Conservation (phyloP, 352 stramenopile genomes). For the Phytophthora pinifolia region DNA sequence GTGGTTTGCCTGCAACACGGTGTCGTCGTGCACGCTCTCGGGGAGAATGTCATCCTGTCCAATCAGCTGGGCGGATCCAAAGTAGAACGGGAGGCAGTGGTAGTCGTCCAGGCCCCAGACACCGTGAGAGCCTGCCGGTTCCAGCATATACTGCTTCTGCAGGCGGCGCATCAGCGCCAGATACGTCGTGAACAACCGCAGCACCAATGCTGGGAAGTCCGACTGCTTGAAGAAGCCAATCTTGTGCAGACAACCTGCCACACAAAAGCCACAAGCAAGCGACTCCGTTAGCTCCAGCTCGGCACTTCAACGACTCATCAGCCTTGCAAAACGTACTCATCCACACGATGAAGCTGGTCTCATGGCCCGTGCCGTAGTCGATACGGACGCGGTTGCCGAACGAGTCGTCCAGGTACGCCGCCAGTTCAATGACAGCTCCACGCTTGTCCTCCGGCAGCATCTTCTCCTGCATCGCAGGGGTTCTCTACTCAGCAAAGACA, state of each 20-base stretch:
- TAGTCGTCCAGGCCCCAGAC: slow-evolving; percentile 99
- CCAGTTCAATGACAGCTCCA: slow-evolving; percentile 89
- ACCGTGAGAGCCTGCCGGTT: slow-evolving; percentile 98
- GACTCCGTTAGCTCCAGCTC: slow-evolving; percentile 6
- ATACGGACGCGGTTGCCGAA: slow-evolving; percentile 98
- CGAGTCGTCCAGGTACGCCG: slow-evolving; percentile 93
- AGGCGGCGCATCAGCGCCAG: slow-evolving; percentile 93
- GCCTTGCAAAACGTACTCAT: slow-evolving; percentile 58
- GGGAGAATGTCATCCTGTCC: slow-evolving; percentile 72
- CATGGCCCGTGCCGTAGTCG: slow-evolving; percentile 99
- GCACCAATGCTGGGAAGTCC: slow-evolving; percentile 85
- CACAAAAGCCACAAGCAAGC: slow-evolving; percentile 7
- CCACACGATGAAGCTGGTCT: slow-evolving; percentile 97
- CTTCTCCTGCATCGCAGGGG: slow-evolving; percentile 52
- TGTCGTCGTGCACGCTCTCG: slow-evolving; percentile 73
- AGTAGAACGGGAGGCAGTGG: slow-evolving; percentile 98
- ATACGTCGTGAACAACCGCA: slow-evolving; percentile 94
- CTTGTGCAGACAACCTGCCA: slow-evolving; percentile 82
- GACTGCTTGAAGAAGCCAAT: slow-evolving; percentile 87
- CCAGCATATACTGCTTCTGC: slow-evolving; percentile 97
- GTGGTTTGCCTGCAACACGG: slow-evolving; percentile 56
- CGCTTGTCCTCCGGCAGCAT: slow-evolving; percentile 61
- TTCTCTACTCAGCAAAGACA: slow-evolving; percentile 35
- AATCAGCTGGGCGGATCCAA: slow-evolving; percentile 95
- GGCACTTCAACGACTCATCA: slow-evolving; percentile 4